Conservation (phyloP, 495 filamentous ascomycete species). For the Saxophila tyrrhenica region DNA sequence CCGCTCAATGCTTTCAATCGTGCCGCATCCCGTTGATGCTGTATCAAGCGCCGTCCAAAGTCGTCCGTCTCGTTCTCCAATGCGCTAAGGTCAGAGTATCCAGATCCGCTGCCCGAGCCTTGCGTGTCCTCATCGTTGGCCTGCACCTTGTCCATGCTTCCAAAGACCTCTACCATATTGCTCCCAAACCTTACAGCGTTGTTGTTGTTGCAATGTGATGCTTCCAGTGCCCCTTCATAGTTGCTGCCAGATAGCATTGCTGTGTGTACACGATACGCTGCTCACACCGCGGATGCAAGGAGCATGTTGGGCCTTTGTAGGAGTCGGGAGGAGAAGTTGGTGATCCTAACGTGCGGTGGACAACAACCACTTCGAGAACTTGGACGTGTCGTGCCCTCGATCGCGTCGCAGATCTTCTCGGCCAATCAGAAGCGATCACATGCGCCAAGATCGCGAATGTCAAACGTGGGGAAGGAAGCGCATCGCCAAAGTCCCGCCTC, state of each 20-base stretch:
- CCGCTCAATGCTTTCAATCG: constrained; percentile 24
- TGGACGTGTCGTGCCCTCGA: background rate
- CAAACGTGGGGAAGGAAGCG: background rate
- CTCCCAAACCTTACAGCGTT: background rate
- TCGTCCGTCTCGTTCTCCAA: constrained; percentile 31
- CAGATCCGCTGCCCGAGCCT: constrained; percentile 17
- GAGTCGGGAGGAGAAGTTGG: background rate
- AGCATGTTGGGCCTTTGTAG: background rate
- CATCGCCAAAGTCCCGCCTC: no score
- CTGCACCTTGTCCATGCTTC: constrained; percentile 14
- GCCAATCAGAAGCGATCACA: background rate
- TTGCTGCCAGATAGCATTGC: background rate
- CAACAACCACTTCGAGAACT: no score
- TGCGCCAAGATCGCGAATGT: background rate
- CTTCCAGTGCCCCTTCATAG: constrained; percentile 1
- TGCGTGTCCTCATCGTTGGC: constrained; percentile 22
- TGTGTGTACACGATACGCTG: background rate
- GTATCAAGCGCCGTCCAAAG: constrained; percentile 25
- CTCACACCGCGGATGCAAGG: background rate
- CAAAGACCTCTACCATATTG: background rate
- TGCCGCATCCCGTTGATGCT: constrained; percentile 24
- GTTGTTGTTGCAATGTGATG: background rate
- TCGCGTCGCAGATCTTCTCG: no score
- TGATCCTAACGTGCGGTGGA: background rate
- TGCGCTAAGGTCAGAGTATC: constrained; percentile 21